Percentiles rank a stretch among this genome's conserved stretches.
Evolutionary conservation across 2,329 filamentous ascomycete genomes (phyloP).

Genomic region (Lasiodiplodia theobromae): DNA sequence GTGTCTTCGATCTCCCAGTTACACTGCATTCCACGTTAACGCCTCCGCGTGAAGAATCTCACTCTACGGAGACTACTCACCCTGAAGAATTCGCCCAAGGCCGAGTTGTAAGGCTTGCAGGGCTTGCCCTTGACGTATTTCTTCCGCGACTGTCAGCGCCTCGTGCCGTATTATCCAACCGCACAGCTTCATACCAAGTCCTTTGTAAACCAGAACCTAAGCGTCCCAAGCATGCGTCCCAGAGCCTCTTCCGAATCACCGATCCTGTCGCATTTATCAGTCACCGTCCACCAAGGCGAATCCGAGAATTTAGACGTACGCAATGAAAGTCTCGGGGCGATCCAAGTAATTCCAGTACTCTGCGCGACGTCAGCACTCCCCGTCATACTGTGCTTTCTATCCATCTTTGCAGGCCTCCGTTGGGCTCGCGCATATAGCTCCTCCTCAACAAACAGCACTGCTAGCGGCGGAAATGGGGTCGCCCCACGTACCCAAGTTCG

Average conservation of each 20-base stretch:
- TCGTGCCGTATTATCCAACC: neutral
- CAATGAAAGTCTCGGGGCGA: constrained; percentile 86
- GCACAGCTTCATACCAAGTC: constrained; percentile 68
- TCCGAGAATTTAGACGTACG: constrained; percentile 49
- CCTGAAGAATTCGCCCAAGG: constrained; percentile 95
- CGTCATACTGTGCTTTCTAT: neutral
- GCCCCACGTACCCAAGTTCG: constrained; percentile 73
- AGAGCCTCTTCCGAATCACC: constrained; percentile 91
- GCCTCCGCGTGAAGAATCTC: neutral
- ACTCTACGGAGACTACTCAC: constrained; percentile 56
- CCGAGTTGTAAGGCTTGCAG: constrained; percentile 99
- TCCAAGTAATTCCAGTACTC: constrained; percentile 99
- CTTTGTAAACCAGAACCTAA: constrained; percentile 99
- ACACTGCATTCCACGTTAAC: constrained; percentile 64
- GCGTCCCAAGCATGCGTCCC: constrained; percentile 91
- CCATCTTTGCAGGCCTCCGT: neutral
- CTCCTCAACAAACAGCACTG: neutral
- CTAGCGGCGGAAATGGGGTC: neutral
- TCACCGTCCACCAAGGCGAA: constrained; percentile 29
- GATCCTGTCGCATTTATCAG: constrained; percentile 61
- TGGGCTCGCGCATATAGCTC: constrained; percentile 2
- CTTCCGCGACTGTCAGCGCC: constrained; percentile 47
- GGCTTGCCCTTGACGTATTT: constrained; percentile 99
- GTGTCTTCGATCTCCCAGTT: constrained; percentile 93
- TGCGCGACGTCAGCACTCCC: constrained; percentile 44